A percentile compares a stretch with the other conserved stretches of the same genome.
These are phyloP conservation scores for Globisporangium okanoganense DNA, from an alignment of 352 stramenopile species.

Conservation along the genomic window DNA sequence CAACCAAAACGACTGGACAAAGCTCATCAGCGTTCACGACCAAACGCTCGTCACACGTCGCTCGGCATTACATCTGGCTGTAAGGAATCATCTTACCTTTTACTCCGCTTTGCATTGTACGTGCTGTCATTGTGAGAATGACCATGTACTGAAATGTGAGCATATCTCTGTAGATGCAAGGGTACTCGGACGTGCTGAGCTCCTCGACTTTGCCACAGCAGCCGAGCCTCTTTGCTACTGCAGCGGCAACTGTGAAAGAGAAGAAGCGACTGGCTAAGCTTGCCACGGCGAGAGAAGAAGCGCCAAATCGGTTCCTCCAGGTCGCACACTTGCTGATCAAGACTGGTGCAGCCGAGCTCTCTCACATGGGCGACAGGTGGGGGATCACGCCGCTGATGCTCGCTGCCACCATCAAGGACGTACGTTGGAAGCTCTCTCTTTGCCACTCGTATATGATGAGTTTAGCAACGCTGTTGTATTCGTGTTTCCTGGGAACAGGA, in stretches of 20 bases:
- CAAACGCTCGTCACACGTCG: conserved; percentile 28
- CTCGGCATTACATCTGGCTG: conserved; percentile 46
- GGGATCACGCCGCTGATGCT: conserved; percentile 63
- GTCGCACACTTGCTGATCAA: conserved; percentile 29
- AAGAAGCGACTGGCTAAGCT: conserved; percentile 3
- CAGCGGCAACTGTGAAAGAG: not conserved
- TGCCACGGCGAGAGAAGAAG: not conserved
- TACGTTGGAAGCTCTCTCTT: conserved; percentile 8
- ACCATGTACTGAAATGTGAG: no score
- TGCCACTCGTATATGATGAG: not conserved
- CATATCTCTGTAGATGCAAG: conserved; percentile 21
- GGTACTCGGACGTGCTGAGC: conserved; percentile 25
- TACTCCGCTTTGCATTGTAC: no score
- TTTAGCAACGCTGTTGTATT: not conserved
- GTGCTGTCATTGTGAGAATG: no score
- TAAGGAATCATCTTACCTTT: conserved; percentile 20
- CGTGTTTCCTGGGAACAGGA: conserved; percentile 11
- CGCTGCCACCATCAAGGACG: conserved; percentile 27
- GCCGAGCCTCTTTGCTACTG: not conserved
- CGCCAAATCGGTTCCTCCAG: conserved; percentile 31
- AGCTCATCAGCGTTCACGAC: conserved; percentile 20
- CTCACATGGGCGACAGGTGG: conserved; percentile 42
- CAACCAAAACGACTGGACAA: not conserved
- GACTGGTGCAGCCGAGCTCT: conserved; percentile 18
- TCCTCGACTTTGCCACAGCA: not conserved